Evolutionary conservation across 2,329 filamentous ascomycete genomes (phyloP).

Genomic region (Aplosporella prunicola): DNA sequence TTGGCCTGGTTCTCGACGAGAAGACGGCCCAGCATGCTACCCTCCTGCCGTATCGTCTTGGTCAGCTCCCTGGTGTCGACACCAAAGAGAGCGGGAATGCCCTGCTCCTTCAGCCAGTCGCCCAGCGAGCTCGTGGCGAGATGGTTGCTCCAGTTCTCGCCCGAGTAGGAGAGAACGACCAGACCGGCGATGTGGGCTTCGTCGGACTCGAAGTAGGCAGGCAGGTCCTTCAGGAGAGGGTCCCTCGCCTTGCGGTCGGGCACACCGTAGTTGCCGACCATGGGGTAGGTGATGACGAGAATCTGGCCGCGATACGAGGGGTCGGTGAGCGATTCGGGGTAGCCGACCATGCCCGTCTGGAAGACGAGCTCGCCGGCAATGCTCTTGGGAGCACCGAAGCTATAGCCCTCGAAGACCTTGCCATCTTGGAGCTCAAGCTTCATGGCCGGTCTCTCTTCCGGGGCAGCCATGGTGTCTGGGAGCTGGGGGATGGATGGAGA

Average conservation of each 20-base stretch:
- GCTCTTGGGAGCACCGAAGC: slow-evolving; percentile 92
- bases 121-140: slow-evolving; percentile 84
- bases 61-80: slow-evolving; percentile 90
- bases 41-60: slow-evolving; percentile 86
- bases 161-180: slow-evolving; percentile 82
- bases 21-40: slow-evolving; percentile 92
- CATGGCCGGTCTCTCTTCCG: slow-evolving; percentile 33
- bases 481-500: slow-evolving; percentile 2
- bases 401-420: slow-evolving; percentile 83
- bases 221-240: slow-evolving; percentile 72
- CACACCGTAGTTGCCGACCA: slow-evolving; percentile 96
- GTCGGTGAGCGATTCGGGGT: slow-evolving; percentile 86
- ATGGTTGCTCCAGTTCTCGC: slow-evolving; percentile 92
- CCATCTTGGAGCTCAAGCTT: slow-evolving; percentile 91
- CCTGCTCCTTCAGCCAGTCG: slow-evolving; percentile 92
- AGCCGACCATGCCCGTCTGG: slow-evolving; percentile 98
- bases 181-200: slow-evolving; percentile 92
- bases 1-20: slow-evolving; percentile 22
- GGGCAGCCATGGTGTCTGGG: slow-evolving; percentile 5
- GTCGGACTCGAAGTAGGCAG: slow-evolving; percentile 84
- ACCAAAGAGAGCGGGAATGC: slow-evolving; percentile 85
- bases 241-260: slow-evolving; percentile 79
- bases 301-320: slow-evolving; percentile 89
- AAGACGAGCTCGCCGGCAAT: slow-evolving; percentile 96
- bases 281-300: slow-evolving; percentile 88